A percentile compares a stretch with the other conserved stretches of the same genome.
Evolutionary conservation across 1,139 yeast species (phyloP).

Genomic region (Hemisphaericaspora xylofermentans): DNA sequence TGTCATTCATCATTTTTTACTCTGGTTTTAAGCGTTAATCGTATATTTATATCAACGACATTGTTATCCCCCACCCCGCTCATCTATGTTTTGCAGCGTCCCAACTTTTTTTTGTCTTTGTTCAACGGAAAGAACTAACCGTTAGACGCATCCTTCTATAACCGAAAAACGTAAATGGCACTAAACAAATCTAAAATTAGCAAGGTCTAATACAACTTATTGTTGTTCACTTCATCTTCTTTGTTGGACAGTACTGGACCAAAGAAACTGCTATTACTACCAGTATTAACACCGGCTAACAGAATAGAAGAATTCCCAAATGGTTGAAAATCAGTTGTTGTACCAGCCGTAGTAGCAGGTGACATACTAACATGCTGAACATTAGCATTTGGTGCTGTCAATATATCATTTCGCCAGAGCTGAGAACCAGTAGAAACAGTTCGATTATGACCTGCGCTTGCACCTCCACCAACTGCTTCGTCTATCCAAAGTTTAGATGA

Average conservation of each 20-base stretch:
- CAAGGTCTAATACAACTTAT: not conserved
- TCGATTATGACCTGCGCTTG: slow-evolving; percentile 18
- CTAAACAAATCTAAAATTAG: too few relatives aligned
- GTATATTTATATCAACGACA: not conserved
- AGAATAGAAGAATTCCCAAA: slow-evolving; percentile 12
- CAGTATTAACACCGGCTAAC: slow-evolving; percentile 1
- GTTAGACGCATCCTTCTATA: slow-evolving; percentile 5
- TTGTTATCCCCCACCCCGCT: not conserved
- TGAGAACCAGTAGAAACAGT: slow-evolving; percentile 27
- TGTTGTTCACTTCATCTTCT: slow-evolving; percentile 1
- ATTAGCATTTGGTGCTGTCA: slow-evolving; percentile 2
- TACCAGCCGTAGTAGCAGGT: not conserved
- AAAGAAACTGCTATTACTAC: not conserved
- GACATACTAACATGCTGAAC: not conserved
- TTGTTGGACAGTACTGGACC: slow-evolving; percentile 1
- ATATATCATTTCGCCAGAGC: slow-evolving; percentile 30
- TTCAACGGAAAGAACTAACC: not conserved
- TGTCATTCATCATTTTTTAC: too few relatives aligned
- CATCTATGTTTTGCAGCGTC: not conserved
- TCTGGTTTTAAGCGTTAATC: too few relatives aligned
- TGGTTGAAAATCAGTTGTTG: slow-evolving; percentile 16
- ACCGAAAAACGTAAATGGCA: slow-evolving; percentile 6
- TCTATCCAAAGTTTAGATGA: slow-evolving; percentile 16
- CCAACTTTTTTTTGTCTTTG: not conserved
- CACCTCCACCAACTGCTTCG: slow-evolving; percentile 7